Evolutionary conservation across 768 basidiomycete species (phyloP), one percentile per base, ranked within the genome.

Genomic region (Filobasidium floriforme): DNA sequence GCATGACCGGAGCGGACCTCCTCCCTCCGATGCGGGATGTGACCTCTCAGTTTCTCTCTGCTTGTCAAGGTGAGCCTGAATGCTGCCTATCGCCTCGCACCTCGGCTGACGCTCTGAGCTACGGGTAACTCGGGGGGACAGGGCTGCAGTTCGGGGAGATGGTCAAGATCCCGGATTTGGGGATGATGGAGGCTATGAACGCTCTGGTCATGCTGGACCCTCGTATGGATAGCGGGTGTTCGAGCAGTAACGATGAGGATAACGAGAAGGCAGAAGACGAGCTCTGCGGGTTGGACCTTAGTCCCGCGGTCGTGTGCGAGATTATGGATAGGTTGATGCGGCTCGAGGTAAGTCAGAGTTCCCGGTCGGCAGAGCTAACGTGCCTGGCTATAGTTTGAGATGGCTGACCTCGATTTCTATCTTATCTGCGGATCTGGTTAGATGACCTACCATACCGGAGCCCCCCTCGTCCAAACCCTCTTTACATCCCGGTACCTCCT

Each of bases 141-240:
- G 90, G 85, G 49, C 85, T 94, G 84, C 80, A 83, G 37, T 80
- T 82, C 0, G 86, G 85, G 14, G 82, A 82, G 43, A 79, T 91
- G 66, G 67, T 92, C 7, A 82, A 90, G 41, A 85, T 85, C 72
- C 83, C 86, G 0, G 85, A 83, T 37, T 88, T 90, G 70, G 84
- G 85, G 19, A 81, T 94, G 57, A 84, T 87, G 68, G 92, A 97
- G 68, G 87, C 90, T n/a, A 94, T 97, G 92, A 89, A 88, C 71
- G 89, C 90, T 15, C 86, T 96, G 63, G 89, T 92, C 84, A 90
- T 89, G 74, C 89, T 91, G 24, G 90, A 94, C 77, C 88, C 90
- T 26, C 85, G 89, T 12, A 85, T 93, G 76, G 92, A 96, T 76
- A 91, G 86, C 62, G 92, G 92, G 11, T 81, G 89, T 67, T 81